phyloP scores from a whole-genome alignment of 2,329 filamentous ascomycete genomes.

The Hirsutella minnesotensis region DNA sequence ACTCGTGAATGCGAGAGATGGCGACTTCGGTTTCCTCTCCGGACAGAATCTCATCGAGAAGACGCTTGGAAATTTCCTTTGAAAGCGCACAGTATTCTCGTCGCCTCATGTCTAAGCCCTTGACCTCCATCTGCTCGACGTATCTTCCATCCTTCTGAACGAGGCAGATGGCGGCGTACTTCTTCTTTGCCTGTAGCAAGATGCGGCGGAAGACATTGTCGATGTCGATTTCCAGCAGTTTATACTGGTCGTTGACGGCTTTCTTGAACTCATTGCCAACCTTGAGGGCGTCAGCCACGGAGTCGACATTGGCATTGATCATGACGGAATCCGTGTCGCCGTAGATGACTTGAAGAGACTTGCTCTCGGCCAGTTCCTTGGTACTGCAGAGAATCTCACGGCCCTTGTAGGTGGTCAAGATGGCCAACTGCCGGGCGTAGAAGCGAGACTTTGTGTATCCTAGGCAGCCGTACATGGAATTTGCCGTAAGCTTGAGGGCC shows the following conservation, averaged over 20 bases:
- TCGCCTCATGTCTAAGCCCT: constrained; percentile 94
- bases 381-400: constrained; percentile 94
- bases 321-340: constrained; percentile 99
- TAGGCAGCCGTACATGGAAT: constrained; percentile 98
- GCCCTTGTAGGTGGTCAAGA: constrained; percentile 93
- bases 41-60: constrained; percentile 89
- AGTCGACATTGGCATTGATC: constrained; percentile 98
- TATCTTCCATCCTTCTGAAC: constrained; percentile 82
- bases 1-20: constrained; percentile 83
- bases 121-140: constrained; percentile 91
- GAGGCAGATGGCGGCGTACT: constrained; percentile 95
- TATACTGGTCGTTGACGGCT: constrained; percentile 88
- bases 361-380: constrained; percentile 87
- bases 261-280: constrained; percentile 93
- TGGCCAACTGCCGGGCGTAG: constrained; percentile 86
- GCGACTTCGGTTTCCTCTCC: constrained; percentile 85
- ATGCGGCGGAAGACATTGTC: constrained; percentile 94
- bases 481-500: constrained; percentile 92
- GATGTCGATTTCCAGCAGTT: constrained; percentile 90
- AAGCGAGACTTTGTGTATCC: constrained; percentile 96
- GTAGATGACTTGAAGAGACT: constrained; percentile 89
- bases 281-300: constrained; percentile 77
- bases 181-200: constrained; percentile 94
- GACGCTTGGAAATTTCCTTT: constrained; percentile 82
- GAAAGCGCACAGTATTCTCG: constrained; percentile 93